Percentiles rank a stretch among this genome's conserved stretches.
phyloP scores from a whole-genome alignment of 2,329 filamentous ascomycete genomes.

The Hansfordia pulvinata region DNA sequence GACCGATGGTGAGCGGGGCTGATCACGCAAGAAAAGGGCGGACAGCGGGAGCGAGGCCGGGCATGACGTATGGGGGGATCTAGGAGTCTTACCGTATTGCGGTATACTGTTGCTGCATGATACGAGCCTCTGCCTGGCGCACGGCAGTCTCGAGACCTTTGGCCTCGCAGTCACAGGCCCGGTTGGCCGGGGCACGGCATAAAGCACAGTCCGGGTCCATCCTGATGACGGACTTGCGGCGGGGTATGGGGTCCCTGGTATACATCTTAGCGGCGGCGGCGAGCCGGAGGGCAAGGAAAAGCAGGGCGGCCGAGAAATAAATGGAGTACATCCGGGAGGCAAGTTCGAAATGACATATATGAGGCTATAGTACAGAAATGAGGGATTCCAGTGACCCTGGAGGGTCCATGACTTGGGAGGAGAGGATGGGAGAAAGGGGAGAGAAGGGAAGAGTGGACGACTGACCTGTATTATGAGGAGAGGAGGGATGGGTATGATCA shows the following conservation, averaged over 20 bases:
- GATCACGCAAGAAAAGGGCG: constrained; percentile 1
- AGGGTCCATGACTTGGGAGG: constrained; percentile 19
- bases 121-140: constrained; percentile 46
- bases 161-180: constrained; percentile 52
- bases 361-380: constrained; percentile 19
- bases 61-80: too few relatives aligned
- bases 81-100: constrained; percentile 55
- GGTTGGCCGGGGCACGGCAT: constrained; percentile 43
- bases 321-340: constrained; percentile 12
- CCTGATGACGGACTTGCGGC: constrained; percentile 38
- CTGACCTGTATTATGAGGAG: constrained; percentile 21
- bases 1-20: constrained; percentile 7
- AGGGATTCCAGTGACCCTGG: constrained; percentile 18
- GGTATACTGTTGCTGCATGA: constrained; percentile 49
- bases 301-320: too few relatives aligned
- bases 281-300: constrained; percentile 14
- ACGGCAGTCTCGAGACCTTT: constrained; percentile 50
- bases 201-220: constrained; percentile 61
- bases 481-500: constrained; percentile 20
- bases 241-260: constrained; percentile 28
- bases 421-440: constrained; percentile 8
- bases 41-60: too few relatives aligned
- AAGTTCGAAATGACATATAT: too few relatives aligned
- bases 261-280: constrained; percentile 34
- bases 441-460: constrained; percentile 9